These are phyloP conservation scores for Coemansia sp. DNA, from an alignment of 192 early-diverging fungal genomes.

Conservation along the genomic window DNA sequence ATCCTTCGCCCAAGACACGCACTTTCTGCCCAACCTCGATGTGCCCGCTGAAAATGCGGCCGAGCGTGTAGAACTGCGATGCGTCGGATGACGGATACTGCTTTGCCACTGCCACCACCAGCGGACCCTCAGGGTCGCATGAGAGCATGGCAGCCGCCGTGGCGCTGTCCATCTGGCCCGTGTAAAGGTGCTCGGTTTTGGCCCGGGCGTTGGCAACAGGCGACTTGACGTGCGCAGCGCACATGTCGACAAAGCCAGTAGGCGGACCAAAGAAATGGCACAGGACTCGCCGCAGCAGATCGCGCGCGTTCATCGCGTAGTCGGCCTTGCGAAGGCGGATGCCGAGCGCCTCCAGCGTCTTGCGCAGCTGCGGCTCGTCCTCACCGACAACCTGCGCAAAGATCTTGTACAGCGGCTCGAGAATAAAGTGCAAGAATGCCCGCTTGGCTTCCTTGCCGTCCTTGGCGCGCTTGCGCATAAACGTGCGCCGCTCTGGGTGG, in stretches of 20 bases:
- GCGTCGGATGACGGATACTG: slow-evolving; percentile 86
- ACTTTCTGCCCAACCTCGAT: slow-evolving; percentile 74
- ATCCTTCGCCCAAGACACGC: slow-evolving; percentile 89
- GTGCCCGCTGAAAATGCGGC: slow-evolving; percentile 92
- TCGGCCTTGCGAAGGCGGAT: slow-evolving; percentile 79
- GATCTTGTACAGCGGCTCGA: slow-evolving; percentile 94
- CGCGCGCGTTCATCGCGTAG: slow-evolving; percentile 78
- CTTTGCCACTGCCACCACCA: slow-evolving; percentile 92
- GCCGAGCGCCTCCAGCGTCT: slow-evolving; percentile 71
- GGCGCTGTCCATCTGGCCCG: slow-evolving; percentile 59
- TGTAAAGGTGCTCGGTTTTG: slow-evolving; percentile 62
- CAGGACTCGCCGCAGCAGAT: slow-evolving; percentile 78
- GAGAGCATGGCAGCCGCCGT: slow-evolving; percentile 66
- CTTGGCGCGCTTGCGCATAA: slow-evolving; percentile 66
- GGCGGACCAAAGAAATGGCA: slow-evolving; percentile 89
- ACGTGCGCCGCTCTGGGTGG: slow-evolving; percentile 74
- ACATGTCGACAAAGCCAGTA: slow-evolving; percentile 90
- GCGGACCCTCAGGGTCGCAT: slow-evolving; percentile 86
- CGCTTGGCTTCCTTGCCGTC: slow-evolving; percentile 59
- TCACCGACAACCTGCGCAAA: slow-evolving; percentile 67
- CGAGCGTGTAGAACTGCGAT: slow-evolving; percentile 85
- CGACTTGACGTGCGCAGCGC: slow-evolving; percentile 71
- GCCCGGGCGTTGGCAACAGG: slow-evolving; percentile 72
- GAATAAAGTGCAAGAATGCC: slow-evolving; percentile 94
- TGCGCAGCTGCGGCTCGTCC: slow-evolving; percentile 60